Evolutionary conservation across 2,329 filamentous ascomycete species (phyloP).

Genomic region (Knufia fluminis): DNA sequence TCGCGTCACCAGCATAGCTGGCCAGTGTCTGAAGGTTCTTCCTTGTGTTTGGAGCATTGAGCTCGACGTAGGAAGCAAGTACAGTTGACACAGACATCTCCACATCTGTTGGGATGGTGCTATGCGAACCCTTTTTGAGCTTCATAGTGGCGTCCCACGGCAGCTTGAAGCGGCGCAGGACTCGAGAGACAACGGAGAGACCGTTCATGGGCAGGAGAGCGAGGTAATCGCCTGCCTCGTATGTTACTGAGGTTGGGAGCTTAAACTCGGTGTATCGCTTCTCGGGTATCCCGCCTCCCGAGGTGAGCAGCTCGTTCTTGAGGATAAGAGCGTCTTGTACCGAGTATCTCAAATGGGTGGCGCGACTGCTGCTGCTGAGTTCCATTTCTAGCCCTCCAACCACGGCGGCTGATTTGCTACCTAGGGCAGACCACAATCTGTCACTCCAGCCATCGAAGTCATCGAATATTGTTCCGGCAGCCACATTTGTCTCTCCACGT

Average conservation of each 20-base stretch:
- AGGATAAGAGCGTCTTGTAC: constrained; percentile 53
- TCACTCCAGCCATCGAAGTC: constrained; percentile 63
- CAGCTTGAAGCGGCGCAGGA: constrained; percentile 54
- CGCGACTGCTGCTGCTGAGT: constrained; percentile 44
- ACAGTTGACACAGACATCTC: constrained; percentile 55
- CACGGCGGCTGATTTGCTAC: constrained; percentile 24
- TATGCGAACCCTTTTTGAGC: constrained; percentile 45
- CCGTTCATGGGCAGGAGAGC: constrained; percentile 65
- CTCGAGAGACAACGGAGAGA: constrained; percentile 50
- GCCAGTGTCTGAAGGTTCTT: constrained; percentile 29
- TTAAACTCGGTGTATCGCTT: constrained; percentile 61
- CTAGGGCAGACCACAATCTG: constrained; percentile 43
- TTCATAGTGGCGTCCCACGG: constrained; percentile 60
- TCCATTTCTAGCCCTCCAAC: constrained; percentile 40
- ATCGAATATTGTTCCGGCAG: constrained; percentile 56
- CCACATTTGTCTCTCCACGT: constrained; percentile 45
- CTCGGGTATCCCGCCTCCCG: constrained; percentile 38
- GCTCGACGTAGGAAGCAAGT: constrained; percentile 62
- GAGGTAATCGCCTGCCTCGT: constrained; percentile 67
- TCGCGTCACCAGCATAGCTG: constrained; percentile 14
- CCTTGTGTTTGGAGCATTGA: constrained; percentile 63
- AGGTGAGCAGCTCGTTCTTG: constrained; percentile 43
- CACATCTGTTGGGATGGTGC: constrained; percentile 45
- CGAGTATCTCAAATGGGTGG: constrained; percentile 53
- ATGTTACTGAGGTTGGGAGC: constrained; percentile 56